These are phyloP conservation scores for Leccinum truebloodii DNA, from an alignment of 768 basidiomycete species.

Conservation along the genomic window DNA sequence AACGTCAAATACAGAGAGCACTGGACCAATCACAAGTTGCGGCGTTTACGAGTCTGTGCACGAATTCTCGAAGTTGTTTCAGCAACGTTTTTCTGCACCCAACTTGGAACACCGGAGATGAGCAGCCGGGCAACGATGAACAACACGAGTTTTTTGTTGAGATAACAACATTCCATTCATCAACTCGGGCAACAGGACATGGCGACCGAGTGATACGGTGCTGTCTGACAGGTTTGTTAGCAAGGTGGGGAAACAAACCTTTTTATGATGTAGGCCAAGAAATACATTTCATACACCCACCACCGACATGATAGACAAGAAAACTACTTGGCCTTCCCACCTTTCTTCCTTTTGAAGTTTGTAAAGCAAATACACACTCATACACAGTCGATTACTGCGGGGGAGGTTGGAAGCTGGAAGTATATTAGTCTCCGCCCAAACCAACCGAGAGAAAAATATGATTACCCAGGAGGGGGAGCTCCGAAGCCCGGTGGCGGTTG, in stretches of 20 bases:
- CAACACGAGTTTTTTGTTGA: slow-evolving; percentile 15
- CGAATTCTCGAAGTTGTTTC: slow-evolving; percentile 34
- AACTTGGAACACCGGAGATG: slow-evolving; percentile 29
- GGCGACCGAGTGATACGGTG: slow-evolving; percentile 21
- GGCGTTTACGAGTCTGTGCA: slow-evolving; percentile 28
- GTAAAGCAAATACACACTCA: slow-evolving; percentile 11
- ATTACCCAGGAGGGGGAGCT: slow-evolving; percentile 84
- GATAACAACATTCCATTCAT: slow-evolving; percentile 24
- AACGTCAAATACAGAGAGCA: slow-evolving; percentile 30
- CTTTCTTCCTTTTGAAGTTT: slow-evolving; percentile 19
- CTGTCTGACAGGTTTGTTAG: slow-evolving; percentile 25
- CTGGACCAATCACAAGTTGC: slow-evolving; percentile 28
- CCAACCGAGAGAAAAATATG: slow-evolving; percentile 7
- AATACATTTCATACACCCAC: slow-evolving; percentile 30
- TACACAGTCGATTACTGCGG: slow-evolving; percentile 36
- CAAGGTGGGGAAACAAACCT: slow-evolving; percentile 31
- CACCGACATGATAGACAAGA: slow-evolving; percentile 20
- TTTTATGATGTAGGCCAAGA: slow-evolving; percentile 18
- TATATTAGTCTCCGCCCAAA: slow-evolving; percentile 7
- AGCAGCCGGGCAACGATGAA: slow-evolving; percentile 19
- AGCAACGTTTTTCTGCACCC: slow-evolving; percentile 23
- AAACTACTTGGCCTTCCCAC: slow-evolving; percentile 30
- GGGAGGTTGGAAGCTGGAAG: slow-evolving; percentile 48
- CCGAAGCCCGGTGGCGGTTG: slow-evolving; percentile 80
- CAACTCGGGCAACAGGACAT: slow-evolving; percentile 20